Evolutionary conservation across 2,329 filamentous ascomycete genomes (phyloP).

Genomic region (Corinectria fuckeliana): DNA sequence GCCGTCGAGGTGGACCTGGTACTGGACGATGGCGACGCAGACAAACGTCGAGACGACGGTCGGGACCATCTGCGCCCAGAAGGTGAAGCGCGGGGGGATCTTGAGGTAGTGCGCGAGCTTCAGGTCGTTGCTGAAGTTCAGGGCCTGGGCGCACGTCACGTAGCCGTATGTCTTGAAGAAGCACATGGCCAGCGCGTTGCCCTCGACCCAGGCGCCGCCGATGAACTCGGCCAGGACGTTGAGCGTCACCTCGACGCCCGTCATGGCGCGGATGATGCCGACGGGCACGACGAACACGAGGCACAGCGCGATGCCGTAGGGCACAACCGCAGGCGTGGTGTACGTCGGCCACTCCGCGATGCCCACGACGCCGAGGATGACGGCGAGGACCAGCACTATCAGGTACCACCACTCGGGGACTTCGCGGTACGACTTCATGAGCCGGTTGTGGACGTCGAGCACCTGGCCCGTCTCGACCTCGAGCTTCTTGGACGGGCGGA

Average conservation of each 20-base stretch:
- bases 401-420: conserved; percentile 58
- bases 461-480: conserved; percentile 29
- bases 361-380: conserved; percentile 44
- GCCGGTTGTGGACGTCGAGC: conserved; percentile 51
- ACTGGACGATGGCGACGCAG: conserved; percentile 45
- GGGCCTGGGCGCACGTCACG: conserved; percentile 44
- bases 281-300: conserved; percentile 52
- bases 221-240: conserved; percentile 58
- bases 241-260: conserved; percentile 48
- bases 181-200: conserved; percentile 54
- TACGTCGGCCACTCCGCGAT: conserved; percentile 51
- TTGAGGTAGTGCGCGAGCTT: conserved; percentile 55
- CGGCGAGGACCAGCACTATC: conserved; percentile 38
- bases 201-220: conserved; percentile 50
- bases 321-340: conserved; percentile 50
- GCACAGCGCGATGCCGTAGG: conserved; percentile 50
- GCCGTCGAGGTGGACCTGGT: conserved; percentile 45
- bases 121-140: conserved; percentile 45
- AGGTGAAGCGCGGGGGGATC: conserved; percentile 46
- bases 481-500: conserved; percentile 35
- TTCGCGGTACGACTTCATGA: conserved; percentile 55
- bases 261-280: conserved; percentile 53
- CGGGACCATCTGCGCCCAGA: conserved; percentile 45
- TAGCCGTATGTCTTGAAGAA: conserved; percentile 54
- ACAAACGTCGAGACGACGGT: conserved; percentile 45